A percentile compares a stretch with the other conserved stretches of the same genome.
Evolutionary conservation across 495 filamentous ascomycete genomes (phyloP).

Genomic region (Parathielavia hyrcaniae): DNA sequence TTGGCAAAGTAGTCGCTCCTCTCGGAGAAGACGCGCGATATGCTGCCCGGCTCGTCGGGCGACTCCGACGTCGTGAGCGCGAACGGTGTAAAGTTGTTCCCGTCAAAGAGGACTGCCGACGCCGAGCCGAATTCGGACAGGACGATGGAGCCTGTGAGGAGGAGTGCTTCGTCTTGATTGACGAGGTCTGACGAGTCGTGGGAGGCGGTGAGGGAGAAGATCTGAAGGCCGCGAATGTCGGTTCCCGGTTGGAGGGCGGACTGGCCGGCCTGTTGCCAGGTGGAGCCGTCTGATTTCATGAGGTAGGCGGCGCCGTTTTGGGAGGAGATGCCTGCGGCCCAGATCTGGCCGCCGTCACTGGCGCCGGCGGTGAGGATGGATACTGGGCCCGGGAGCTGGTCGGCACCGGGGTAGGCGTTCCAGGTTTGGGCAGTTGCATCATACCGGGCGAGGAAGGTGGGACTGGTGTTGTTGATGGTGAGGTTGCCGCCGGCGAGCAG

Average conservation of each 20-base stretch:
- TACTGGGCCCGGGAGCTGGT: conserved; percentile 68
- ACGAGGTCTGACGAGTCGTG: conserved; percentile 63
- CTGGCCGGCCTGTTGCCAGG: conserved; percentile 50
- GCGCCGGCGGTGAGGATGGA: conserved; percentile 67
- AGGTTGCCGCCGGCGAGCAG: conserved; percentile 75
- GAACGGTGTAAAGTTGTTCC: conserved; percentile 69
- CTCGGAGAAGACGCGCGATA: conserved; percentile 73
- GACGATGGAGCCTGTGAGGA: conserved; percentile 73
- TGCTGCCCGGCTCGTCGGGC: conserved; percentile 53
- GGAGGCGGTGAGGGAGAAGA: conserved; percentile 60
- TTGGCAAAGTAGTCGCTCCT: conserved; percentile 58
- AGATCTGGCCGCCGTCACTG: conserved; percentile 61
- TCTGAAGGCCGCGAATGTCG: conserved; percentile 68
- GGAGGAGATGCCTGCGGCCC: conserved; percentile 63
- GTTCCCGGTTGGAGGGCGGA: conserved; percentile 54
- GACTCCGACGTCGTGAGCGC: conserved; percentile 63
- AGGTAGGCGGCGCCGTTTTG: conserved; percentile 65
- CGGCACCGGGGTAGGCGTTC: conserved; percentile 58
- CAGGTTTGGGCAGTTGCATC: conserved; percentile 57
- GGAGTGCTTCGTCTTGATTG: conserved; percentile 58
- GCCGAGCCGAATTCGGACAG: conserved; percentile 69
- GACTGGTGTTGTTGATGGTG: conserved; percentile 52
- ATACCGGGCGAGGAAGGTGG: conserved; percentile 67
- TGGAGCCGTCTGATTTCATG: conserved; percentile 61
- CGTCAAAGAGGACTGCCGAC: conserved; percentile 84